Base-by-base conservation (phyloP, 2,329 filamentous ascomycete species). In the Calonectria henricotiae region DNA sequence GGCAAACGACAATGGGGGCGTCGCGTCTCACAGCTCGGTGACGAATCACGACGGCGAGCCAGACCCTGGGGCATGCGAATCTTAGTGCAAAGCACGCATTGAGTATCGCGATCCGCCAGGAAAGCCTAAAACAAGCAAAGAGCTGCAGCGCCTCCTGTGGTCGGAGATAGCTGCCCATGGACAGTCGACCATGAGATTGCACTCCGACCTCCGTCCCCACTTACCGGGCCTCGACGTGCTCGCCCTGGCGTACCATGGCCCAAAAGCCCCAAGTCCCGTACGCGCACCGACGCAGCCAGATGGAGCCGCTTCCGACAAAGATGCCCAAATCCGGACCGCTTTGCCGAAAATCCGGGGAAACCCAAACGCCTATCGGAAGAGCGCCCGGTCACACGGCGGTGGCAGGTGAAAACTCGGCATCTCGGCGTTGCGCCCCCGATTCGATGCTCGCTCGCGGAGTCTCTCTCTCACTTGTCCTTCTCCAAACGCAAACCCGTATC, bases 341-440 rank as follows among this genome's bases (percentile, higher is more conserved):
- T 66, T 69, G 17, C 67, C 67, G 67, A 55, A 41, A 69, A 69
- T 65, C 67, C 60, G 67, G 67, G 67, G 67, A 62, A 69, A 25
- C 17, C 49, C 25, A 54, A 30, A 54, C 12, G 39, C 35, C 49
- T 47, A 61, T 35, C 51, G 27, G 43, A 30, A 55, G 17, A 46
- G 43, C 15, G 12, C 27, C 46, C 55, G 55, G 67, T 20, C 37
- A 25, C 37, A 62, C 63, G 43, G 51, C 44, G 55, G 30, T 44
- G 39, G 55, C 15, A 46, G 47, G 76, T 71, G 76, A 77, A 77
- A 77, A 70, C 73, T 77, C 76, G 76, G 76, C 62, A 74, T 77
- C 70, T 77, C 76, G 76, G 76, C 37, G 68, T 65, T 60, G 35
- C 58, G n/a, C 27, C 12, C 25, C 44, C 8, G 15, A 12, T 30